These are phyloP conservation scores for Stenocarpella maydis DNA, from an alignment of 2,329 filamentous ascomycete species.

Conservation along the genomic window DNA sequence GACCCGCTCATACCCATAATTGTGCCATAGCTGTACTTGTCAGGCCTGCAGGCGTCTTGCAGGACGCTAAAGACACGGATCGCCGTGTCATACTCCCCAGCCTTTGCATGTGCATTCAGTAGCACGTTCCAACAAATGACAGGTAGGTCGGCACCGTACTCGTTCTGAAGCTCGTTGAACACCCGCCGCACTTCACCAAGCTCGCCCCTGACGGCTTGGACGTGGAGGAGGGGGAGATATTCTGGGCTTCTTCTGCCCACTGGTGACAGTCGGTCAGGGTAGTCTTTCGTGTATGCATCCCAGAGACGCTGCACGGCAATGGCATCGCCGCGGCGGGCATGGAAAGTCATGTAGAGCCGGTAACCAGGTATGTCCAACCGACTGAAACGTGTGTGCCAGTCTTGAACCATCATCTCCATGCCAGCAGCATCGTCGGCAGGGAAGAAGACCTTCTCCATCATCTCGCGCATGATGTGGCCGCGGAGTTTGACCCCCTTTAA, in stretches of 20 bases:
- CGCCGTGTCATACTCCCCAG: constrained; percentile 72
- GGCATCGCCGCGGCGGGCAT: constrained; percentile 58
- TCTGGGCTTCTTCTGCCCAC: constrained; percentile 15
- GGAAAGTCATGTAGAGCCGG: constrained; percentile 58
- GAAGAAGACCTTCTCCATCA: constrained; percentile 53
- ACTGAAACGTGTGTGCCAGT: constrained; percentile 55
- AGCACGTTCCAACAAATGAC: constrained; percentile 77
- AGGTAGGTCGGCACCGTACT: constrained; percentile 66
- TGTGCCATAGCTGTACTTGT: constrained; percentile 72
- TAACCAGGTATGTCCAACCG: constrained; percentile 55
- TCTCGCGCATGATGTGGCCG: constrained; percentile 50
- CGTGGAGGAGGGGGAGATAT: constrained; percentile 66
- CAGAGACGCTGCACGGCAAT: constrained; percentile 55
- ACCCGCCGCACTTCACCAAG: constrained; percentile 63
- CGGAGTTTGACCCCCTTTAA: constrained; percentile 50
- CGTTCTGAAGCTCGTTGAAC: constrained; percentile 67
- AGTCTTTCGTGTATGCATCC: constrained; percentile 50
- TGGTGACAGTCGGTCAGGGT: constrained; percentile 33
- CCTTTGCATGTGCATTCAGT: constrained; percentile 73
- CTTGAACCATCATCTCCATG: constrained; percentile 56
- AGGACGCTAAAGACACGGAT: constrained; percentile 71
- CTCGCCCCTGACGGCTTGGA: constrained; percentile 75
- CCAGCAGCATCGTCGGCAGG: constrained; percentile 48
- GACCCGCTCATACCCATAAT: constrained; percentile 76
- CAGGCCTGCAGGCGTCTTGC: constrained; percentile 57